phyloP scores from a whole-genome alignment of 805 yeast genomes.

The Middelhovenomyces tepae region DNA sequence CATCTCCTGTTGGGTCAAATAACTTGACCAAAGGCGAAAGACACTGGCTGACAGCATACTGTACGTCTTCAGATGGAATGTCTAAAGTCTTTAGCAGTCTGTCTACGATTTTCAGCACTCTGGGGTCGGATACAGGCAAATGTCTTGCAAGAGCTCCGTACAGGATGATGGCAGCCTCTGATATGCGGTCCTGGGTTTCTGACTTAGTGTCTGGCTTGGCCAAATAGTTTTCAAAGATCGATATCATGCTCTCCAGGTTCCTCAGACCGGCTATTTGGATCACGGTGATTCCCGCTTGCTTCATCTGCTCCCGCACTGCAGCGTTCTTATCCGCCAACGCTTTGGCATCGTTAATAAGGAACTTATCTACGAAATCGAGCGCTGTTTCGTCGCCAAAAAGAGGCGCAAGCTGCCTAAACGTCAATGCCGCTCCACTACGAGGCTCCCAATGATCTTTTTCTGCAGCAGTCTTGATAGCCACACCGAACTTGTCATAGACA shows the following conservation, averaged over 20 bases:
- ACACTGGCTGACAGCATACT: slow-evolving; percentile 77
- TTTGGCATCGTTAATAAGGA: slow-evolving; percentile 42
- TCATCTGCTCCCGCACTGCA: slow-evolving; percentile 70
- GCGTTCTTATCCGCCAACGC: slow-evolving; percentile 70
- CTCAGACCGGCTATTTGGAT: slow-evolving; percentile 55
- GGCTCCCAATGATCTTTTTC: slow-evolving; percentile 76
- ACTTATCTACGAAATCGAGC: slow-evolving; percentile 41
- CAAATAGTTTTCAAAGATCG: slow-evolving; percentile 63
- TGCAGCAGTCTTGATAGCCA: slow-evolving; percentile 45
- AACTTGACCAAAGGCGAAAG: slow-evolving; percentile 74
- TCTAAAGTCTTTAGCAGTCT: slow-evolving; percentile 66
- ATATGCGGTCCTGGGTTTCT: slow-evolving; percentile 49
- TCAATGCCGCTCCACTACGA: slow-evolving; percentile 71
- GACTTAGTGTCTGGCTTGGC: slow-evolving; percentile 32
- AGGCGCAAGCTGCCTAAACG: slow-evolving; percentile 50
- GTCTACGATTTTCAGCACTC: slow-evolving; percentile 56
- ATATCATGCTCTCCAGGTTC: slow-evolving; percentile 65
- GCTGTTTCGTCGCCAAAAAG: slow-evolving; percentile 27
- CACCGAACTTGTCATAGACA: slow-evolving; percentile 68
- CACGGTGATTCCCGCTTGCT: slow-evolving; percentile 78
- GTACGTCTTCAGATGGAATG: slow-evolving; percentile 86
- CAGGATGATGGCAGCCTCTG: slow-evolving; percentile 73
- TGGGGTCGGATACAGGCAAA: slow-evolving; percentile 53
- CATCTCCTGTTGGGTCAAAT: slow-evolving; percentile 25
- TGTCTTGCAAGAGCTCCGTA: slow-evolving; percentile 91